Evolutionary conservation across 768 basidiomycete genomes (phyloP).

Genomic region (Imleria badia): DNA sequence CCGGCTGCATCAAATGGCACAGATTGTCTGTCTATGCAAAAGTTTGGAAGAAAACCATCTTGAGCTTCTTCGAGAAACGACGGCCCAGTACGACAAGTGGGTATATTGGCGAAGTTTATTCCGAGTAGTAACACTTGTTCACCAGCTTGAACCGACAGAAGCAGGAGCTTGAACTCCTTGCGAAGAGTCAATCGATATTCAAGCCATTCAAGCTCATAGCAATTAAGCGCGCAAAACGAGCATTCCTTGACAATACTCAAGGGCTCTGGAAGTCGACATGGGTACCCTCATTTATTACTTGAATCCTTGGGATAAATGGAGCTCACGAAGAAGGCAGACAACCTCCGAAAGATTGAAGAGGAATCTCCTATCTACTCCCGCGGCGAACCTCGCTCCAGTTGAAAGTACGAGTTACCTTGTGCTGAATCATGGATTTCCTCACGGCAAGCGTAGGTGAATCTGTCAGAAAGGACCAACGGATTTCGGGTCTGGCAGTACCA

Average conservation of each 20-base stretch:
- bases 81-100: not conserved
- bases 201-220: not conserved
- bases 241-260: not conserved
- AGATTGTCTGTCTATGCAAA: not conserved
- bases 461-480: not conserved
- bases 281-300: too few relatives aligned
- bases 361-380: not conserved
- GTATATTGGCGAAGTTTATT: not conserved
- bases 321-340: not conserved
- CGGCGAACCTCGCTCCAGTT: not conserved
- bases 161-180: not conserved
- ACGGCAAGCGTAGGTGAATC: not conserved
- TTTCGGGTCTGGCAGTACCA: not conserved
- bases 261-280: conserved; percentile 5
- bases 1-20: conserved; percentile 5
- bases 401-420: not conserved
- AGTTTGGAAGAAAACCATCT: not conserved
- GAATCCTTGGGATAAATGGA: too few relatives aligned
- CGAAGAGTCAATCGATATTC: not conserved
- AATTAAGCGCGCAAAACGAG: not conserved
- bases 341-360: conserved; percentile 7
- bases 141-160: not conserved
- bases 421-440: not conserved
- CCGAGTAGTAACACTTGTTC: not conserved
- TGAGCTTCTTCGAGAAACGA: not conserved